Base-by-base conservation (phyloP, 2,329 filamentous ascomycete genomes). In the Xylariaceae sp. region DNA sequence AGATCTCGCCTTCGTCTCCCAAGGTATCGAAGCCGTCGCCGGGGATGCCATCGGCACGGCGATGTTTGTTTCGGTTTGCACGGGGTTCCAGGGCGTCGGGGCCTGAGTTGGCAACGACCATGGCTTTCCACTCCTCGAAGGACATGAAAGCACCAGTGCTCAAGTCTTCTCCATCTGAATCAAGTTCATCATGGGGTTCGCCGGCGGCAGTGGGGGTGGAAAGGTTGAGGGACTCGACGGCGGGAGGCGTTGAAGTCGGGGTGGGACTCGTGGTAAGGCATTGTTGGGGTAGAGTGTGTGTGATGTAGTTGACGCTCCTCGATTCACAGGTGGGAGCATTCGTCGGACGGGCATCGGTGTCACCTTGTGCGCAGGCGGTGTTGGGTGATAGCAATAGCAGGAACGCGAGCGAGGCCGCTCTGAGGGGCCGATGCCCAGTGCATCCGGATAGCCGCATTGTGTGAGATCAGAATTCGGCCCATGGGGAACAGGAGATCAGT, bases 41-140 rank as follows among this genome's bases (percentile, higher is more conserved):
- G 36, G 72, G 72, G 52, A 75, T 77, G 48, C 66, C 70, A 35
- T 75, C 74, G 61, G 68, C 60, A 64, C 70, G 52, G 62, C 70
- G 59, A 63, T 78, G 67, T 71, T 73, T 64, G 60, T 75, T 55
- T 74, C 80, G 63, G 71, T 86, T 62, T 77, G 76, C 66, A 77
- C 83, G 67, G 77, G 88, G 55, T 69, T 86, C 61, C 72, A 89
- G 66, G 5, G 73, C 72, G 43, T 80, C 76, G 61, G 96, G 92
- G 11, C 89, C 92, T 3, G 82, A 85, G 62, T 89, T 88, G 41
- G 85, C 87, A 16, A 97, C 71, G 69, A 95, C 95, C 73, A 91
- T 86, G 60, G 86, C 88, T 70, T 95, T 97, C 93, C 93, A 98
- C 59, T 97, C 92, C 64, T 97, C 93, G 58, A 98, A 98, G 0